Evolutionary conservation across 1,284 basidiomycete species (phyloP), one percentile per base, ranked within the genome.

Genomic region (Ceratobasidium sp.): DNA sequence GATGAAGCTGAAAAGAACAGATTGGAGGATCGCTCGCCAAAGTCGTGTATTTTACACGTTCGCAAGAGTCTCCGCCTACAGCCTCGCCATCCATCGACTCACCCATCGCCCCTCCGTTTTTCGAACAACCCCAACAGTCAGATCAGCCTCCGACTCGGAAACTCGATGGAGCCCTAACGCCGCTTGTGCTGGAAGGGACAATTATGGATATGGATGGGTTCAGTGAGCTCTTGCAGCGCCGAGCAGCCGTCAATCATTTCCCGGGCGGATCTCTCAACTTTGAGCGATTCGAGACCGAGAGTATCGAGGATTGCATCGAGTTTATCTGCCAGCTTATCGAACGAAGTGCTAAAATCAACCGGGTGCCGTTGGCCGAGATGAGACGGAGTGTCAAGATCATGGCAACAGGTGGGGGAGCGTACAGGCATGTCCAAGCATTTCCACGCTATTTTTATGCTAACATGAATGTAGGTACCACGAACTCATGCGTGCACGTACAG

Each of bases 181-280:
- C 94, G 2, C 85, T 91, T 48, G 85, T 90, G 26, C 86, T 94
- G 90, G n/a, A 92, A 46, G 36, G 30, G 52, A 39, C 48, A 41
- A 26, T 26, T 55, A 46, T 61, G 45, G 61, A 67, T 55, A 74
- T 69, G 53, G 71, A 72, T 32, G 59, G 67, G 46, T 64, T 71
- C 30, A 73, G 88, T 77, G 86, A 88, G 52, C 86, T 91, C 72
- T 84, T 93, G 46, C 67, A 71, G 55, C 89, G 89, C 72, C 87
- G 89, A 67, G 84, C 84, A 5, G 88, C 89, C 14, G 83, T 90
- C 53, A 90, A 92, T 76, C 92, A 95, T 77, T 91, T 97, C 76
- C 96, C 97, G 0, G 97, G 97, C 26, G 97, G 97, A 4, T 92
- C 96, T 48, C 89, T 99, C 79, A 99, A 99, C 83, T 99, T 99